A percentile compares a stretch with the other conserved stretches of the same genome.
These are phyloP conservation scores for Poa annua DNA, from an alignment of 176 grass and related monocot species.

Conservation along the genomic window DNA sequence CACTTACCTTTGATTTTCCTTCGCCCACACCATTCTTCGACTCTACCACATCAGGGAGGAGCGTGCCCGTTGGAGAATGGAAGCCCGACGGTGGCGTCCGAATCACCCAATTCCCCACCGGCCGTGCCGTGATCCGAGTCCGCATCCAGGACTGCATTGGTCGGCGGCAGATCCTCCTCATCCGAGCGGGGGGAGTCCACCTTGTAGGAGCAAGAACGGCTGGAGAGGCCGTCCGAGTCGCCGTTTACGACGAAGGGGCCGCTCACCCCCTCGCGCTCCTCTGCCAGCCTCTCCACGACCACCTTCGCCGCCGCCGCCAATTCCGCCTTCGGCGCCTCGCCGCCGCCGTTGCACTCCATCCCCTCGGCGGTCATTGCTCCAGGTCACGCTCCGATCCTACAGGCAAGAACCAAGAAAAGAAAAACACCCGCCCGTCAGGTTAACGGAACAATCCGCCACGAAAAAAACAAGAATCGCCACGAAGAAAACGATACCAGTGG, in stretches of 20 bases:
- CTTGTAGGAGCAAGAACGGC: conserved; percentile 41
- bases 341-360: conserved; percentile 41
- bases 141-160: conserved; percentile 40
- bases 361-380: conserved; percentile 64
- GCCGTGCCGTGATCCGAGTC: background rate
- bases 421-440: background rate
- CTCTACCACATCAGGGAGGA: background rate
- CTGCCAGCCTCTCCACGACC: too few relatives aligned
- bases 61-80: background rate
- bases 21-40: conserved; percentile 14
- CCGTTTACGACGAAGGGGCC: conserved; percentile 55
- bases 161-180: conserved; percentile 15
- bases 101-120: background rate
- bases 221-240: conserved; percentile 48
- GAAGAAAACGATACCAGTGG: too few relatives aligned
- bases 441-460: background rate
- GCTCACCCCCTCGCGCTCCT: conserved; percentile 49
- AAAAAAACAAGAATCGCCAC: background rate
- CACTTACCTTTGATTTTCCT: background rate
- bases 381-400: conserved; percentile 51
- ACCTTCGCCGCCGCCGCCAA: conserved; percentile 38
- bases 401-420: conserved; percentile 9
- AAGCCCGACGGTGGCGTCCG: background rate
- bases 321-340: conserved; percentile 47
- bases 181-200: conserved; percentile 26